A percentile compares a stretch with the other conserved stretches of the same genome.
Conservation (phyloP, 1,139 yeast species). For the Zygoascus meyerae region DNA sequence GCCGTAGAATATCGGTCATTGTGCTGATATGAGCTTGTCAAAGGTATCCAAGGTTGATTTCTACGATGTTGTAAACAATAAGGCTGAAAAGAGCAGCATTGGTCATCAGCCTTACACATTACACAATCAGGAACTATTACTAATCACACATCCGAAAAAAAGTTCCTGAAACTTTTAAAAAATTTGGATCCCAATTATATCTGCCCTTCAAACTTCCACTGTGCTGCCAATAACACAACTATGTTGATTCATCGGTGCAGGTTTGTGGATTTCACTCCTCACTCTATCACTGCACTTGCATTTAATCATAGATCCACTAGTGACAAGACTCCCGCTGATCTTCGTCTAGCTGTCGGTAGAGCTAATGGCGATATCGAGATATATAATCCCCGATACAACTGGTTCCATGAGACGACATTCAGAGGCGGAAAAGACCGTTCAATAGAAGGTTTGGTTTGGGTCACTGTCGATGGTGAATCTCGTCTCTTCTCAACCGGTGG, state of each 20-base stretch:
- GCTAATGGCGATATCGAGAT: conserved; percentile 93
- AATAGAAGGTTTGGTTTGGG: conserved; percentile 87
- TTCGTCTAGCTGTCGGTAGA: conserved; percentile 87
- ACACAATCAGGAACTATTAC: background rate
- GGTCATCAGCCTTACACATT: background rate
- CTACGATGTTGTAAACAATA: background rate
- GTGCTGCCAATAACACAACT: background rate
- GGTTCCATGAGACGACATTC: conserved; percentile 55
- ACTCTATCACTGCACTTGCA: conserved; percentile 74
- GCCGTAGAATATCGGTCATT: conserved; percentile 8
- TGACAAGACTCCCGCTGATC: conserved; percentile 49
- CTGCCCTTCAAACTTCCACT: no score
- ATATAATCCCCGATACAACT: conserved; percentile 76
- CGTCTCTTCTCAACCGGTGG: conserved; percentile 93
- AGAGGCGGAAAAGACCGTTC: conserved; percentile 80
- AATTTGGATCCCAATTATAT: background rate
- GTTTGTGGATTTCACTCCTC: conserved; percentile 85
- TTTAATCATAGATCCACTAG: conserved; percentile 63
- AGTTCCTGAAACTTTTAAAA: conserved; percentile 1
- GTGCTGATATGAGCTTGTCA: background rate
- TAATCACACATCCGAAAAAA: background rate
- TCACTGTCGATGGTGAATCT: conserved; percentile 44
- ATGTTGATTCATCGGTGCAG: conserved; percentile 90
- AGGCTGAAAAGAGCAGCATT: no score
- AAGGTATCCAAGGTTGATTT: no score